Conservation (phyloP, 106 monocot genomes). For the Dactylorhiza incarnata region DNA sequence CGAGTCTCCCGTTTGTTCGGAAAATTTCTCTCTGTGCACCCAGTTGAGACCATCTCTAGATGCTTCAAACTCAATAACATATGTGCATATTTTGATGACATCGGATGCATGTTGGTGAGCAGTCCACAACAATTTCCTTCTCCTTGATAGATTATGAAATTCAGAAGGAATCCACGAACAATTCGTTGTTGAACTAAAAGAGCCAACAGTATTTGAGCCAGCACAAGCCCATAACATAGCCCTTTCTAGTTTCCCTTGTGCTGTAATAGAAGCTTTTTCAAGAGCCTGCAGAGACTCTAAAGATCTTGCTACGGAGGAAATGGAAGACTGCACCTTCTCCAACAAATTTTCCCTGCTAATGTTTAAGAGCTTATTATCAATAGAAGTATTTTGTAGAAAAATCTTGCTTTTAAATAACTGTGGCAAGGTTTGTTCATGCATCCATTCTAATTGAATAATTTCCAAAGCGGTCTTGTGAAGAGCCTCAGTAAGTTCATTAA, state of each 20-base stretch:
- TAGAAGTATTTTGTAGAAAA: conserved; percentile 42
- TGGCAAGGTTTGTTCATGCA: conserved; percentile 52
- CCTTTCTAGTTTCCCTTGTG: conserved; percentile 90
- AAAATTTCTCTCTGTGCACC: conserved; percentile 37
- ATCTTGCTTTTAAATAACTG: conserved; percentile 35
- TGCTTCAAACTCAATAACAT: conserved; percentile 89
- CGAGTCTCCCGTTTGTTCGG: conserved; percentile 35
- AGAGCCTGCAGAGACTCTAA: conserved; percentile 58
- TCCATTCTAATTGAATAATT: conserved; percentile 81
- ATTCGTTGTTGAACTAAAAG: conserved; percentile 29
- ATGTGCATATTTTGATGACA: conserved; percentile 58
- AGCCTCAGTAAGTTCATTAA: conserved; percentile 55
- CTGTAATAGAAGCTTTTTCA: conserved; percentile 66
- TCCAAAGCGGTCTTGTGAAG: conserved; percentile 58
- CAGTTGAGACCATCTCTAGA: conserved; percentile 79
- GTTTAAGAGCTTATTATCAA: conserved; percentile 50
- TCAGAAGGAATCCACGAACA: conserved; percentile 69
- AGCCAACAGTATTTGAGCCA: conserved; percentile 32
- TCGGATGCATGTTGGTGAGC: conserved; percentile 60
- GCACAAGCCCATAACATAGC: conserved; percentile 99
- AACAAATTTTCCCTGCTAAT: conserved; percentile 55
- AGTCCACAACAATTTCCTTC: conserved; percentile 53
- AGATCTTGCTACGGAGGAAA: conserved; percentile 52
- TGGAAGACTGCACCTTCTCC: conserved; percentile 69
- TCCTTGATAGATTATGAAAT: conserved; percentile 76